These are phyloP conservation scores for Endoconidiophora polonica DNA, from an alignment of 2,329 filamentous ascomycete species.

Conservation along the genomic window DNA sequence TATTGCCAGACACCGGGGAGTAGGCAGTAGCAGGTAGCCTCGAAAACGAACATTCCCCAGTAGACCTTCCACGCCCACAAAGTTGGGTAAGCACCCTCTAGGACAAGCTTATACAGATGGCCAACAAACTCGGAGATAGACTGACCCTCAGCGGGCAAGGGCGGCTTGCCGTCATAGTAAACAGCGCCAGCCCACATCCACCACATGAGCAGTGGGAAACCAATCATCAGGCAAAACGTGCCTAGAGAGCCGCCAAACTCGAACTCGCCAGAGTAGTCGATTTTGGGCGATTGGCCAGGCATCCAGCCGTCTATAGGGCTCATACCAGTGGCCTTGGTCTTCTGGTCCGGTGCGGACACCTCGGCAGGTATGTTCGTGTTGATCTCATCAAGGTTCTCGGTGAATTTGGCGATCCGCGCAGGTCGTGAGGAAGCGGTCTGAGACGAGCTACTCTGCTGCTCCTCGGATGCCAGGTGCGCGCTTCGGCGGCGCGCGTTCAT, in stretches of 20 bases:
- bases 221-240: slow-evolving; percentile 69
- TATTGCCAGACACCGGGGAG: slow-evolving; percentile 77
- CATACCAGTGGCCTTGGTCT: slow-evolving; percentile 15
- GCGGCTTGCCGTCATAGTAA: slow-evolving; percentile 77
- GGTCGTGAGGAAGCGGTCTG: background rate
- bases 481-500: slow-evolving; percentile 2
- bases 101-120: slow-evolving; percentile 56
- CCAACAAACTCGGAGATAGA: slow-evolving; percentile 52
- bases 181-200: slow-evolving; percentile 98
- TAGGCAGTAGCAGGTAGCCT: slow-evolving; percentile 66
- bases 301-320: slow-evolving; percentile 38
- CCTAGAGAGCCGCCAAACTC: slow-evolving; percentile 87
- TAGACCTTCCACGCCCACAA: slow-evolving; percentile 80
- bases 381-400: background rate
- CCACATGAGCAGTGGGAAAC: slow-evolving; percentile 92
- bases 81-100: slow-evolving; percentile 71
- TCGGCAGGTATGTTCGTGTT: slow-evolving; percentile 4
- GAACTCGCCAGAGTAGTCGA: slow-evolving; percentile 46
- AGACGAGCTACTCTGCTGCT: slow-evolving; percentile 11
- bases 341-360: slow-evolving; percentile 15
- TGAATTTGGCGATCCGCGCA: slow-evolving; percentile 13
- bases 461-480: background rate
- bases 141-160: slow-evolving; percentile 48
- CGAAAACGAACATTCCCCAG: slow-evolving; percentile 80
- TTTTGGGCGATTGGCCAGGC: slow-evolving; percentile 41